Percentiles rank a stretch among this genome's conserved stretches.
These are phyloP conservation scores for Kodamaea suecica DNA, from an alignment of 1,139 yeast species.

Conservation along the genomic window DNA sequence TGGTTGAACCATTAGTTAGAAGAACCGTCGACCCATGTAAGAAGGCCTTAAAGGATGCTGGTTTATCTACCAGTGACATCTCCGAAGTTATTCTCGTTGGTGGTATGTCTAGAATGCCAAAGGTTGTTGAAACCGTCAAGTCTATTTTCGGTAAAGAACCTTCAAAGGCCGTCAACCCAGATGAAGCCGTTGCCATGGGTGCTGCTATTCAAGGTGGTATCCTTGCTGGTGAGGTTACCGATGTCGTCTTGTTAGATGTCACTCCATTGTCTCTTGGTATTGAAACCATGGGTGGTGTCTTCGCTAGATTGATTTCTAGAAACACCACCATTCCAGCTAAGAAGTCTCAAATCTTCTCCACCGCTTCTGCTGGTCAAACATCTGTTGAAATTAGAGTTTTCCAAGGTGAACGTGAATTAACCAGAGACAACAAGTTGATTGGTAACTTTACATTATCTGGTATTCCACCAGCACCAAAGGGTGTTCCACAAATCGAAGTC, in stretches of 20 bases:
- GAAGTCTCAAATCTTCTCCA: slow-evolving; percentile 95
- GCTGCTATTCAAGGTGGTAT: slow-evolving; percentile 99
- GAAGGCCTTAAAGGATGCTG: slow-evolving; percentile 97
- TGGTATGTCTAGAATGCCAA: slow-evolving; percentile 99
- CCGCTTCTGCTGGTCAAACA: slow-evolving; percentile 99
- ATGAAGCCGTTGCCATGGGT: slow-evolving; percentile 99
- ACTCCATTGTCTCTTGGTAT: slow-evolving; percentile 97
- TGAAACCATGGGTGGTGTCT: slow-evolving; percentile 98
- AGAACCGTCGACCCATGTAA: slow-evolving; percentile 95
- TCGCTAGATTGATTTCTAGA: slow-evolving; percentile 95
- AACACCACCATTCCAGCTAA: slow-evolving; percentile 98
- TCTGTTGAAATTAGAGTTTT: slow-evolving; percentile 97
- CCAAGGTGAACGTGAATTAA: slow-evolving; percentile 99
- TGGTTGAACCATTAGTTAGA: slow-evolving; percentile 89
- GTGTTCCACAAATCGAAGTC: slow-evolving; percentile 99
- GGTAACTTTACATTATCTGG: slow-evolving; percentile 97
- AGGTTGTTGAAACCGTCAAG: slow-evolving; percentile 96
- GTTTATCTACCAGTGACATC: slow-evolving; percentile 76
- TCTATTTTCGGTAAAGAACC: slow-evolving; percentile 91
- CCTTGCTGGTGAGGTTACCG: slow-evolving; percentile 97
- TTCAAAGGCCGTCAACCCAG: slow-evolving; percentile 98
- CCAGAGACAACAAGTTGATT: slow-evolving; percentile 96
- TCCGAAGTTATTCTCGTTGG: slow-evolving; percentile 97
- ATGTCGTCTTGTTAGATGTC: slow-evolving; percentile 89
- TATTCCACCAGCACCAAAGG: slow-evolving; percentile 99